These are phyloP conservation scores for Myxozyma nipponensis DNA, from an alignment of 805 yeast species.

Conservation along the genomic window DNA sequence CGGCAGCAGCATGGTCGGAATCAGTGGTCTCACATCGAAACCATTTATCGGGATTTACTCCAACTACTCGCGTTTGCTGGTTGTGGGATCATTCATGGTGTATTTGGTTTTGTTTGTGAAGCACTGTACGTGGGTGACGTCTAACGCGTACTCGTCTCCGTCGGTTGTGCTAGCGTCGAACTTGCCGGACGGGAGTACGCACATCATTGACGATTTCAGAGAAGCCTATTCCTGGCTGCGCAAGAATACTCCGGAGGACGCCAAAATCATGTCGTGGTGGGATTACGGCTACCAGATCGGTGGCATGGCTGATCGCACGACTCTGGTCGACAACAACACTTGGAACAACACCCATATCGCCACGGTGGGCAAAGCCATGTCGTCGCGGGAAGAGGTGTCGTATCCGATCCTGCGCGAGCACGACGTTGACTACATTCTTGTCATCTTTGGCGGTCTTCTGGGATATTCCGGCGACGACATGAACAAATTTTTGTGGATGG, in stretches of 20 bases:
- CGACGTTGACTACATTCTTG: conserved; percentile 91
- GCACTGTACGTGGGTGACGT: conserved; percentile 97
- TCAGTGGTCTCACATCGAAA: conserved; percentile 6
- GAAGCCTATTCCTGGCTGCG: conserved; percentile 99
- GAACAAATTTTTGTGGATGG: conserved; percentile 98
- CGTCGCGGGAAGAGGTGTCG: conserved; percentile 79
- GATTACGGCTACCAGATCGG: conserved; percentile 99
- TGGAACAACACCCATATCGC: conserved; percentile 99
- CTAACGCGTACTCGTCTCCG: conserved; percentile 93
- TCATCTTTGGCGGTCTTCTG: conserved; percentile 88
- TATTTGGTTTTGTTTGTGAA: conserved; percentile 78
- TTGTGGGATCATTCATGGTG: conserved; percentile 61
- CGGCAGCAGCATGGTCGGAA: conserved; percentile 2
- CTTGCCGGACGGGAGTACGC: conserved; percentile 78
- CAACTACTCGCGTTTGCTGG: conserved; percentile 54
- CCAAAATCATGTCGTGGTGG: conserved; percentile 99
- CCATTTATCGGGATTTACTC: conserved; percentile 25
- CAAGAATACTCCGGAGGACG: conserved; percentile 95
- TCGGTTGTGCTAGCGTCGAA: conserved; percentile 88
- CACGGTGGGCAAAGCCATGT: conserved; percentile 97
- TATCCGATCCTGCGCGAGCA: conserved; percentile 84
- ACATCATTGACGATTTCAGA: conserved; percentile 91
- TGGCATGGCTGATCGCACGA: conserved; percentile 99
- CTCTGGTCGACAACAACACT: conserved; percentile 96
- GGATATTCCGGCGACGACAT: conserved; percentile 96